phyloP scores from a whole-genome alignment of 139 green algal species.

The Micromonas commoda region DNA sequence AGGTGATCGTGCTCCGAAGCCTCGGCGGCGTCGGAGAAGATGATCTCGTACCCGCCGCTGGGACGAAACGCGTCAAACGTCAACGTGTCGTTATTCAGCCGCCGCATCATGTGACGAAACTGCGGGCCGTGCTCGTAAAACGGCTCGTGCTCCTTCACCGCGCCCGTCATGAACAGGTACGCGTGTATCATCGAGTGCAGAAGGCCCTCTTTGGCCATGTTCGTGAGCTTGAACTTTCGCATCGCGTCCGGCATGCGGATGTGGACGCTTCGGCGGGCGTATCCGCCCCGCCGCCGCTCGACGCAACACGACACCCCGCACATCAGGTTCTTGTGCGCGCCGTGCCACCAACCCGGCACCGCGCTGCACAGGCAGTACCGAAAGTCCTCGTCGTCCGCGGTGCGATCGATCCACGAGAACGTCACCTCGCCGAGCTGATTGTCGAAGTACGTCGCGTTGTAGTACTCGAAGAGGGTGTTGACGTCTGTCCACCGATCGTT shows the following conservation, averaged over 20 bases:
- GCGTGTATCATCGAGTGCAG: slow-evolving; percentile 28
- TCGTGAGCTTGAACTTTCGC: slow-evolving; percentile 13
- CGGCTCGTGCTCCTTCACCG: slow-evolving; percentile 4
- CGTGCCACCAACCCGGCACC: slow-evolving; percentile 28
- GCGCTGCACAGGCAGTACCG: slow-evolving; percentile 23
- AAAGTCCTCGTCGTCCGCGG: slow-evolving; percentile 11
- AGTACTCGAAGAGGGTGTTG: slow-evolving; percentile 55
- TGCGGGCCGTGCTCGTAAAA: slow-evolving; percentile 23
- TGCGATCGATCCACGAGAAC: slow-evolving; percentile 1
- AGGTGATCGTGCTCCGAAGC: not conserved
- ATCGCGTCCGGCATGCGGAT: slow-evolving; percentile 16
- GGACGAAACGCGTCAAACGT: slow-evolving; percentile 25
- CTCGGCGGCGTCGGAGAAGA: slow-evolving; percentile 9
- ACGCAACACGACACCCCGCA: slow-evolving; percentile 11
- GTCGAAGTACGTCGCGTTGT: slow-evolving; percentile 42
- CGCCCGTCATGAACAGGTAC: slow-evolving; percentile 6
- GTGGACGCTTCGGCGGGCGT: not conserved
- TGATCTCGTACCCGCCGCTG: slow-evolving; percentile 15
- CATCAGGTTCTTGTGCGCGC: not conserved
- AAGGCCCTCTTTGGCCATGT: slow-evolving; percentile 21
- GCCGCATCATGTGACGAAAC: slow-evolving; percentile 7
- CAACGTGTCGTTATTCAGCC: slow-evolving; percentile 15
- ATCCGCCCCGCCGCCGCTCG: not conserved
- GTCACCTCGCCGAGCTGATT: slow-evolving; percentile 10
- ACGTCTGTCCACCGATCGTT: slow-evolving; percentile 44